Base-by-base conservation (phyloP, 495 filamentous ascomycete genomes). In the Penicillium ucsense region DNA sequence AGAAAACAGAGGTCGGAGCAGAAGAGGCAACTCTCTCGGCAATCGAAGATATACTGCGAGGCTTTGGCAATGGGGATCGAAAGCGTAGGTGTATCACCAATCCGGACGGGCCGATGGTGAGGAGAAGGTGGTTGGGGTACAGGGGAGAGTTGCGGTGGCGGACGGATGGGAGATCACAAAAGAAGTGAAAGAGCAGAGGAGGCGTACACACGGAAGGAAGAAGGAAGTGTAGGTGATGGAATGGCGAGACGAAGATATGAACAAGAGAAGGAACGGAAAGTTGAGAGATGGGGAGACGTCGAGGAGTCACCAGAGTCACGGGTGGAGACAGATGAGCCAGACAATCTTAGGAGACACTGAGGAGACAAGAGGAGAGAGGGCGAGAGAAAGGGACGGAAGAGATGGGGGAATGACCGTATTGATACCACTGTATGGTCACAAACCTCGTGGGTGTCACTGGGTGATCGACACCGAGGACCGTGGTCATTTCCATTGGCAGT, bases 91-190 rank as follows among this genome's bases (percentile, higher is more conserved):
- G 20, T 47, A 47, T 37, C 30, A 32, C 38, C 33, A 46, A 31
- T 33, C 47, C 30, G 10, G 46, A 35, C 32, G 40, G 32, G 36
- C 39, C 35, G 52, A 42, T 37, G 42, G 35, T 38, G 47, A 42
- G 40, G 54, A 48, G 32, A 35, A 38, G 35, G 46, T 20, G 52
- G 46, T 49, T 38, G 33, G 36, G 37, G 45, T 51, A 51, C 27
- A 45, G 46, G 56, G 40, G 46, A 55, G 43, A 43, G 46, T 46
- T 52, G 52, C 42, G 41, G 46, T 31, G 29, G 49, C 52, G 40
- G 30, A 46, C 34, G 48, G 50, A 52, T 43, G 52, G 48, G 46
- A 50, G 55, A 64, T 60, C 58, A 59, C 62, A 50, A 49, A 50
- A 52, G 12, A 49, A 52, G 44, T 47, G 43, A 47, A n/a, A 43